A percentile compares a stretch with the other conserved stretches of the same genome.
phyloP scores from a whole-genome alignment of 139 green algal genomes.

The Chlorella sp. region DNA sequence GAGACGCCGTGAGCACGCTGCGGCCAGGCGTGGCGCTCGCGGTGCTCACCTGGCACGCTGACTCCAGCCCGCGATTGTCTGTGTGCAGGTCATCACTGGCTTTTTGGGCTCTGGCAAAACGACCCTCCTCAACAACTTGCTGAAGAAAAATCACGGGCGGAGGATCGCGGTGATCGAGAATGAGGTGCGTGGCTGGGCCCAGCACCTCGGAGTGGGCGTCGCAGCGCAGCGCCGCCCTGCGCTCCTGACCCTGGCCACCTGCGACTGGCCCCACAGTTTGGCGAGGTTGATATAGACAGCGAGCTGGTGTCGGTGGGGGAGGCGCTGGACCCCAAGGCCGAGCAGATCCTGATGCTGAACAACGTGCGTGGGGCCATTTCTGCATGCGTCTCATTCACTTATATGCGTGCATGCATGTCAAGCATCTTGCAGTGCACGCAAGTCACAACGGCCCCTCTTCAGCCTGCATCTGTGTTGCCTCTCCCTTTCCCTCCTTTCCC shows the following conservation, averaged over 20 bases:
- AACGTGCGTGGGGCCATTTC: too few relatives aligned
- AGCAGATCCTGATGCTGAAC: slow-evolving; percentile 89
- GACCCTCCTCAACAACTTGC: slow-evolving; percentile 94
- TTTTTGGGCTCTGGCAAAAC: slow-evolving; percentile 91
- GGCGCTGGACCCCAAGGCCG: slow-evolving; percentile 52
- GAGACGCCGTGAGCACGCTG: not conserved
- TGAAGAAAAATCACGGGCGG: slow-evolving; percentile 83
- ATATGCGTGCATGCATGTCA: too few relatives aligned
- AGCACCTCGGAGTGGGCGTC: not conserved
- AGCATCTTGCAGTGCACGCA: too few relatives aligned
- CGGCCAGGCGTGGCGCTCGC: too few relatives aligned
- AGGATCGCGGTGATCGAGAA: slow-evolving; percentile 91
- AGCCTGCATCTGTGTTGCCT: too few relatives aligned
- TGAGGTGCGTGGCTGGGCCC: slow-evolving; percentile 44
- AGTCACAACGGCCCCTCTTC: too few relatives aligned
- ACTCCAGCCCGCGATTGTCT: not conserved
- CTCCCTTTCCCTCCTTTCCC: too few relatives aligned
- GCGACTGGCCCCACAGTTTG: slow-evolving; percentile 75
- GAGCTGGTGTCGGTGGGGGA: slow-evolving; percentile 69
- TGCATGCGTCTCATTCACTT: too few relatives aligned
- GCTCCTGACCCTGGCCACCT: not conserved
- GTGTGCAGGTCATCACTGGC: slow-evolving; percentile 87
- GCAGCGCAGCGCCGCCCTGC: not conserved
- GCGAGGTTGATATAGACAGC: slow-evolving; percentile 96
- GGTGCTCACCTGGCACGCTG: not conserved